A percentile compares a stretch with the other conserved stretches of the same genome.
These are phyloP conservation scores for Tulasnella sp. DNA, from an alignment of 768 basidiomycete species.

Conservation along the genomic window DNA sequence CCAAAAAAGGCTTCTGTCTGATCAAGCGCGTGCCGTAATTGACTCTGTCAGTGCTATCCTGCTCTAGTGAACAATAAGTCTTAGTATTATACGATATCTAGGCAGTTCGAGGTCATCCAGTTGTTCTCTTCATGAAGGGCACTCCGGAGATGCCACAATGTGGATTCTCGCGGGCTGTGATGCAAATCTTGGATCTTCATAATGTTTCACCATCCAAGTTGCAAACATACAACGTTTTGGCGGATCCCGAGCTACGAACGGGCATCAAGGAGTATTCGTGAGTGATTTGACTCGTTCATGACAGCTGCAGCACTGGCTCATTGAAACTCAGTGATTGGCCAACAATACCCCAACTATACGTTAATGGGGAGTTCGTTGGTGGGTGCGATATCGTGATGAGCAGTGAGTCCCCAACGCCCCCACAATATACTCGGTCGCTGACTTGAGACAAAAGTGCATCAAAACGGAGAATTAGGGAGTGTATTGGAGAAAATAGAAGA, in stretches of 20 bases:
- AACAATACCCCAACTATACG: slow-evolving; percentile 90
- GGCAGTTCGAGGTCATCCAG: slow-evolving; percentile 62
- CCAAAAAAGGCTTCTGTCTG: slow-evolving; percentile 7
- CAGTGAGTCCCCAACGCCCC: slow-evolving; percentile 37
- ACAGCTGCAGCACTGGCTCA: background rate
- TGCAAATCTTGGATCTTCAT: slow-evolving; percentile 81
- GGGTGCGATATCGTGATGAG: slow-evolving; percentile 91
- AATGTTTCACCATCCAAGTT: slow-evolving; percentile 72
- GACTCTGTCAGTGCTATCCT: slow-evolving; percentile 1
- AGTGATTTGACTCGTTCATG: slow-evolving; percentile 28
- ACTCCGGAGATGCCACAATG: slow-evolving; percentile 79
- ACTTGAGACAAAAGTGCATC: slow-evolving; percentile 60
- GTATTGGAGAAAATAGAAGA: slow-evolving; percentile 48
- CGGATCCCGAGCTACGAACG: slow-evolving; percentile 68
- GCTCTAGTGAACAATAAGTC: background rate
- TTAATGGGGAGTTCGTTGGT: slow-evolving; percentile 91
- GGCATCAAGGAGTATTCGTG: slow-evolving; percentile 96
- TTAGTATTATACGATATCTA: slow-evolving; percentile 20
- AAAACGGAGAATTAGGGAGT: slow-evolving; percentile 83
- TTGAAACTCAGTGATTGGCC: slow-evolving; percentile 76
- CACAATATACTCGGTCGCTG: background rate
- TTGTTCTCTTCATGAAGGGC: slow-evolving; percentile 99
- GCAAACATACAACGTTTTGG: slow-evolving; percentile 83
- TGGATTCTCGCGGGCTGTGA: slow-evolving; percentile 89
- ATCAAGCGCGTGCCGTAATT: slow-evolving; percentile 10